Percentiles rank a stretch among this genome's conserved stretches.
phyloP scores from a whole-genome alignment of 257 asterid genomes.

The Nicotiana tabacum region DNA sequence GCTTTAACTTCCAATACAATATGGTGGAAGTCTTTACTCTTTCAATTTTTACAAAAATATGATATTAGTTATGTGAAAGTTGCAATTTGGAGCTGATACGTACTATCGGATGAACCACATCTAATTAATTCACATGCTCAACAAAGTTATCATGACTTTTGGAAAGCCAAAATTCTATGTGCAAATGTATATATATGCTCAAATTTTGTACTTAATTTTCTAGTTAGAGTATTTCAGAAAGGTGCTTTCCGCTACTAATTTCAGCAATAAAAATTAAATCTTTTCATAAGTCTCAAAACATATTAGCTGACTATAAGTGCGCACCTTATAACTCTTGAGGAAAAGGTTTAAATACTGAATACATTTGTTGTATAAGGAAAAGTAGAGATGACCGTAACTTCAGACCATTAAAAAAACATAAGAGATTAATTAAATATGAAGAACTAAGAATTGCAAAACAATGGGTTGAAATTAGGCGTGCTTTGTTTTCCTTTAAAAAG shows the following conservation, averaged over 20 bases:
- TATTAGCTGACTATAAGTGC: not conserved
- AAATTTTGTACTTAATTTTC: not conserved
- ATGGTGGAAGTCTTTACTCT: not conserved
- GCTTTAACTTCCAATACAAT: not conserved
- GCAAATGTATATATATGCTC: not conserved
- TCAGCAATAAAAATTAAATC: not conserved
- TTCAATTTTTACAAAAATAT: not conserved
- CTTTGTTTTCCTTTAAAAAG: conserved; percentile 11
- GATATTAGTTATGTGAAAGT: not conserved
- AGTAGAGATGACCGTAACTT: not conserved
- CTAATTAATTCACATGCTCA: not conserved
- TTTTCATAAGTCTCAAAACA: not conserved
- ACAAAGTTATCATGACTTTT: not conserved
- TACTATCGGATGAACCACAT: not conserved
- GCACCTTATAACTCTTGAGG: not conserved
- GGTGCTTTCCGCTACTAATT: not conserved
- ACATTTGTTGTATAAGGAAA: not conserved
- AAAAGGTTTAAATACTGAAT: not conserved
- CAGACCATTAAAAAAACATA: not conserved
- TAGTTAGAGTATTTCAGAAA: not conserved
- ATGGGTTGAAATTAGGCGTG: conserved; percentile 6
- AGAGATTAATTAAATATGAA: not conserved
- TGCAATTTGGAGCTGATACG: not conserved
- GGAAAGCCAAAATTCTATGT: not conserved
- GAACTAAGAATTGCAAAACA: conserved; percentile 8